Evolutionary conservation across 2,329 filamentous ascomycete genomes (phyloP).

Genomic region (Fusarium begoniae): DNA sequence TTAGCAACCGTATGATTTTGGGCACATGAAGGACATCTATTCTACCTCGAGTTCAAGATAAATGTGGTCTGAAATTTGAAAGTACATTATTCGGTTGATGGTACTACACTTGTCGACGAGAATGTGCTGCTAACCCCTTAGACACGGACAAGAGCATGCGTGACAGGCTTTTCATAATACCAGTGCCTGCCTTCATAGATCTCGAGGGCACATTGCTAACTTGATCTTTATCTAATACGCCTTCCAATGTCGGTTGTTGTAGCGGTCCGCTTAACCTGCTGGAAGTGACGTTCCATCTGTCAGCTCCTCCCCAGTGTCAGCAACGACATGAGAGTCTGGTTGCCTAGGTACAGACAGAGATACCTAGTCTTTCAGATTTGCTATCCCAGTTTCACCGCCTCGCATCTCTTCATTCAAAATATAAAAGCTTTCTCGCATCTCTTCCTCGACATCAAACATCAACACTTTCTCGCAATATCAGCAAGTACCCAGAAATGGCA

Average conservation of each 20-base stretch:
- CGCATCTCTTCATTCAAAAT: background rate
- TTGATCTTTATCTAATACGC: background rate
- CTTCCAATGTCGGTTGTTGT: background rate
- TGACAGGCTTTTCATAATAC: background rate
- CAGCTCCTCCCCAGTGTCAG: background rate
- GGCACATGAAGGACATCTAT: rapidly evolving
- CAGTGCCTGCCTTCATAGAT: background rate
- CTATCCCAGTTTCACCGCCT: background rate
- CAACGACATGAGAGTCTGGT: background rate
- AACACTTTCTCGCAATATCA: background rate
- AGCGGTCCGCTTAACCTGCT: background rate
- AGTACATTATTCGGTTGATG: background rate
- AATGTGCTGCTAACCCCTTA: background rate
- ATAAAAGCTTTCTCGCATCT: no score
- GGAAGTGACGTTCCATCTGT: background rate
- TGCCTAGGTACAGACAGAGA: no score
- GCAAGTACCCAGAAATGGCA: background rate
- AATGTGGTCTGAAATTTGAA: background rate
- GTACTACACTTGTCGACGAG: background rate
- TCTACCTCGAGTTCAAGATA: no score
- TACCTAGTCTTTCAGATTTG: background rate
- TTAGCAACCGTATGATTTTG: no score
- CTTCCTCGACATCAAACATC: background rate
- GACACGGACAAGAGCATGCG: background rate
- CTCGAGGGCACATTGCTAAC: background rate